phyloP scores from a whole-genome alignment of 1,284 basidiomycete genomes.

The Apiotrichum mycotoxinovorans region DNA sequence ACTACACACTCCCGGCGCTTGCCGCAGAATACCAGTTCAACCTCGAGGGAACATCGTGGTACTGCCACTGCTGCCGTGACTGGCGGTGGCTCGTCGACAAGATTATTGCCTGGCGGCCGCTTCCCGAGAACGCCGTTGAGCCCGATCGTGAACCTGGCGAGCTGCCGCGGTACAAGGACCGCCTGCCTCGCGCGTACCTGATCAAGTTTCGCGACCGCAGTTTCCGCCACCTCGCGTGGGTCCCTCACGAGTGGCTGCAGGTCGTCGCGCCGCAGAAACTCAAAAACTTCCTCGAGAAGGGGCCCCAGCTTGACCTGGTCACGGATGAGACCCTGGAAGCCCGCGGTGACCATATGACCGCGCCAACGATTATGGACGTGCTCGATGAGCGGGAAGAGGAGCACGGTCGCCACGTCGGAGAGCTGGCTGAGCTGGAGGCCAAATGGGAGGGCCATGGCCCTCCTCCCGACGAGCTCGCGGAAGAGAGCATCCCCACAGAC shows the following conservation, averaged over 20 bases:
- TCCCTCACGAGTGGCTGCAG: constrained; percentile 82
- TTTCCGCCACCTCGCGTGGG: constrained; percentile 72
- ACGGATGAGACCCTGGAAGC: constrained; percentile 45
- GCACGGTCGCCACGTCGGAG: not conserved
- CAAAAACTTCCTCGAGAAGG: constrained; percentile 68
- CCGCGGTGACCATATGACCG: constrained; percentile 47
- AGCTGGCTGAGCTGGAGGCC: constrained; percentile 15
- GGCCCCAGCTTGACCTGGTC: constrained; percentile 66
- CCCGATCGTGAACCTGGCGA: constrained; percentile 51
- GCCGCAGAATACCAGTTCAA: constrained; percentile 59
- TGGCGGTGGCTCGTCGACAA: constrained; percentile 71
- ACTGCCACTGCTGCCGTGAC: constrained; percentile 73
- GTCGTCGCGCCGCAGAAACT: constrained; percentile 62
- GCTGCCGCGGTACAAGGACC: constrained; percentile 57
- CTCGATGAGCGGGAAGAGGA: constrained; percentile 40
- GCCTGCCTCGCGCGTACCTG: constrained; percentile 78
- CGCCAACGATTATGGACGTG: constrained; percentile 39
- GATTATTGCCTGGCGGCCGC: constrained; percentile 86
- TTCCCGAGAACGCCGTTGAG: constrained; percentile 62
- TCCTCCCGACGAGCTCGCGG: constrained; percentile 58
- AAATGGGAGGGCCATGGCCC: constrained; percentile 36
- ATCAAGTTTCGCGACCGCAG: constrained; percentile 78
- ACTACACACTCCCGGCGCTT: constrained; percentile 17
- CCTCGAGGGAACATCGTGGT: constrained; percentile 56
- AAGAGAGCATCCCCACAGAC: constrained; percentile 61